Conservation (phyloP, 345 rosid species). For the Adansonia digitata region DNA sequence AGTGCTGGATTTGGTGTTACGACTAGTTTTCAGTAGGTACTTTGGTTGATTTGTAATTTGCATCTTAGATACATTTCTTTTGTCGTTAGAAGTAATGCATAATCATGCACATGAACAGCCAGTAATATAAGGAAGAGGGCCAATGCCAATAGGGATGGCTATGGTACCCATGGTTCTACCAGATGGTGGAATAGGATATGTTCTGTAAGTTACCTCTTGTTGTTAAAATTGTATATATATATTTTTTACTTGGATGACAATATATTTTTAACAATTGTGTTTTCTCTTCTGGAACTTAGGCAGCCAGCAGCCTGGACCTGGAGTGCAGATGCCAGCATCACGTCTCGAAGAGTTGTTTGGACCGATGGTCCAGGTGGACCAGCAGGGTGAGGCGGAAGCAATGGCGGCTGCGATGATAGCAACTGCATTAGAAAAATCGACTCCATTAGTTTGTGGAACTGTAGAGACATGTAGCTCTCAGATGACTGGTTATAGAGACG, state of each 20-base stretch:
- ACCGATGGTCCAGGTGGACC: conserved; percentile 56
- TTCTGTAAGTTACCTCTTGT: conserved; percentile 56
- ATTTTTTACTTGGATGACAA: neutral
- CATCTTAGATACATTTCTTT: neutral
- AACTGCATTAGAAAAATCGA: conserved; percentile 65
- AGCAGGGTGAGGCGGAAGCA: conserved; percentile 53
- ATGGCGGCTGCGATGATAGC: conserved; percentile 59
- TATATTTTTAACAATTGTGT: neutral
- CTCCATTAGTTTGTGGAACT: conserved; percentile 45
- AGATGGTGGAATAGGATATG: conserved; percentile 93
- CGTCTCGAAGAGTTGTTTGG: conserved; percentile 69
- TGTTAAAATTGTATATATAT: neutral
- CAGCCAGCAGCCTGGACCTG: conserved; percentile 98
- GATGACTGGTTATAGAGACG: neutral
- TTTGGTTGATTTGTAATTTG: neutral
- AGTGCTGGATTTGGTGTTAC: conserved; percentile 67
- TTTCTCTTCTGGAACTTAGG: conserved; percentile 19
- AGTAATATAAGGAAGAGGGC: conserved; percentile 88
- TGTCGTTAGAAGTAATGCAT: neutral
- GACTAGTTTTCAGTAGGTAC: conserved; percentile 67
- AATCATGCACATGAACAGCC: conserved; percentile 46
- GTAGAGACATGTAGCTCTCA: conserved; percentile 18
- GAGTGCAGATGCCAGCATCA: conserved; percentile 69
- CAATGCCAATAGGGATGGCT: conserved; percentile 93
- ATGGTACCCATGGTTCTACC: conserved; percentile 99